Evolutionary conservation across 2,329 filamentous ascomycete species (phyloP).

Genomic region (Curvularia eragrostidis): DNA sequence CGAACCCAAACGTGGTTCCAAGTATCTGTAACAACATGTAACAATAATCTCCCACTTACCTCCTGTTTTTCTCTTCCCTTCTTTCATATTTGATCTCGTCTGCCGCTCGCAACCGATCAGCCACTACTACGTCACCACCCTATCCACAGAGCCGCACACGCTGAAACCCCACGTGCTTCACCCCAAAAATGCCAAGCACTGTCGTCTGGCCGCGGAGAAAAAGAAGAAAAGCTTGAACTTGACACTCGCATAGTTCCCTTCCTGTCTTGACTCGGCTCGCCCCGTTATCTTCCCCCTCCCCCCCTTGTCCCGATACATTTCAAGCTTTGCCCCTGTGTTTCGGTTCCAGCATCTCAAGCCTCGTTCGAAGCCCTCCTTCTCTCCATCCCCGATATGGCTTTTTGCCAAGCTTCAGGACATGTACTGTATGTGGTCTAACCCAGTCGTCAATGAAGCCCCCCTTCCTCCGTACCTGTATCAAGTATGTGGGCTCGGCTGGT

Average conservation of each 20-base stretch:
- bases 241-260: not conserved
- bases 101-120: not conserved
- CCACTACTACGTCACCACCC: not conserved
- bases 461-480: not conserved
- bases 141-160: not conserved
- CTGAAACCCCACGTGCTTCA: slow-evolving; percentile 5
- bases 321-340: slow-evolving; percentile 1
- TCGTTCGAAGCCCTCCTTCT: not conserved
- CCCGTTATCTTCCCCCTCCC: not conserved
- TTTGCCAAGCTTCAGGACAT: not conserved
- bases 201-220: slow-evolving; percentile 3
- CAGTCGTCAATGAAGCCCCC: too few relatives aligned
- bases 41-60: slow-evolving; percentile 5
- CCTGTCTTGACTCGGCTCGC: not conserved
- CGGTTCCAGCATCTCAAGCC: not conserved
- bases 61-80: not conserved
- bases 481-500: not conserved
- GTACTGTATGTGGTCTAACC: not conserved
- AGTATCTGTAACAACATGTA: slow-evolving; percentile 10
- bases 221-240: slow-evolving; percentile 1
- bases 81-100: not conserved
- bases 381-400: not conserved
- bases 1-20: slow-evolving; percentile 1
- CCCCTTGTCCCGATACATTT: not conserved
- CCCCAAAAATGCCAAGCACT: slow-evolving; percentile 3